Percentiles rank a stretch among this genome's conserved stretches.
phyloP scores from a whole-genome alignment of 495 filamentous ascomycete genomes.

The Articulospora tetracladia region DNA sequence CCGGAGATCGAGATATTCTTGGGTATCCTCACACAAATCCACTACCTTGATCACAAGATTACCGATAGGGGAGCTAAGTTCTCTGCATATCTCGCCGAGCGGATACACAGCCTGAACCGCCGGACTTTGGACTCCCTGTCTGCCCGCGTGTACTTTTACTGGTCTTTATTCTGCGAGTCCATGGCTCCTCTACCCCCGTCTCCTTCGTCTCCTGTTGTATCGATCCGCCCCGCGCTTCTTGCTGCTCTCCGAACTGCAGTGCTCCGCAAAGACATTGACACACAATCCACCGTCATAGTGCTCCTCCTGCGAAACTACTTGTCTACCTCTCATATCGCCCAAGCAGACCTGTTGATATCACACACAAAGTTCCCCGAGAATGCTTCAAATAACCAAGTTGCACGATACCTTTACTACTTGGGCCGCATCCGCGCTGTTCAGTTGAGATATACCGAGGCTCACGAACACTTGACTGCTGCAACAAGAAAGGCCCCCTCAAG shows the following conservation, averaged over 20 bases:
- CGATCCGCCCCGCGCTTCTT: constrained; percentile 81
- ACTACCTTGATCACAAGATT: constrained; percentile 78
- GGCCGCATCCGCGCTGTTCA: constrained; percentile 96
- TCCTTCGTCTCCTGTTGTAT: constrained; percentile 74
- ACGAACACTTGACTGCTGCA: constrained; percentile 85
- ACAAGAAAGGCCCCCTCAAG: constrained; percentile 93
- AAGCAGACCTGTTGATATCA: constrained; percentile 91
- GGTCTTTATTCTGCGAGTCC: constrained; percentile 88
- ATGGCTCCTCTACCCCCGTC: constrained; percentile 82
- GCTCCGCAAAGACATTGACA: constrained; percentile 92
- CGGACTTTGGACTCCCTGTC: constrained; percentile 91
- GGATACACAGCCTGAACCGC: constrained; percentile 84
- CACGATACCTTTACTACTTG: constrained; percentile 92
- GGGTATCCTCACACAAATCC: constrained; percentile 83
- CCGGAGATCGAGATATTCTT: constrained; percentile 93
- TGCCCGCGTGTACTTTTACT: constrained; percentile 97
- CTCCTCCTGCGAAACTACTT: constrained; percentile 95
- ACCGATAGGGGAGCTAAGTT: constrained; percentile 77
- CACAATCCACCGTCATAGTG: constrained; percentile 91
- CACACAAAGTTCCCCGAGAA: constrained; percentile 92
- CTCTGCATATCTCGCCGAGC: constrained; percentile 74
- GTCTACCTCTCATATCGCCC: constrained; percentile 90
- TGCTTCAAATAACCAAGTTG: constrained; percentile 96
- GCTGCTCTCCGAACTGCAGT: constrained; percentile 89
- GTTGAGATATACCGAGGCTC: constrained; percentile 93